phyloP scores from a whole-genome alignment of 805 yeast species.

The Candida sakaeoensis region DNA sequence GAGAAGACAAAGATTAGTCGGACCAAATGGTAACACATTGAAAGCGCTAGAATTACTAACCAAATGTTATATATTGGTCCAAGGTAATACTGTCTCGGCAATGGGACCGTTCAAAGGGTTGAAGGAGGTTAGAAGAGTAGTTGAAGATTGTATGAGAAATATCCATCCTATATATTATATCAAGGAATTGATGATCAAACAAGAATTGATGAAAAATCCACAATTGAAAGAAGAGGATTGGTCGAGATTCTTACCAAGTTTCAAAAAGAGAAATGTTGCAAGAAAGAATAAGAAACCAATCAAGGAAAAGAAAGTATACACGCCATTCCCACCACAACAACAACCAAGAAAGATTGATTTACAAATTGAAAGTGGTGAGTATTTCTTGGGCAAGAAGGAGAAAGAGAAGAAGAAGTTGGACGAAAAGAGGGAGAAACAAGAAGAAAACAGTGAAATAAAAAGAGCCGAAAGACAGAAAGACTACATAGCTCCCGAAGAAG shows the following conservation, averaged over 20 bases:
- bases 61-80: slow-evolving; percentile 93
- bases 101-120: slow-evolving; percentile 96
- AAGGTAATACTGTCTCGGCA: slow-evolving; percentile 93
- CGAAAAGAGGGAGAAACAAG: slow-evolving; percentile 77
- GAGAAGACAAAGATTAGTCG: slow-evolving; percentile 93
- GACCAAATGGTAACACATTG: slow-evolving; percentile 94
- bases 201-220: slow-evolving; percentile 91
- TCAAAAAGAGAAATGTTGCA: slow-evolving; percentile 93
- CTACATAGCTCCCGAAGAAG: slow-evolving; percentile 84
- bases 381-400: slow-evolving; percentile 84
- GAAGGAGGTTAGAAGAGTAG: slow-evolving; percentile 87
- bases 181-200: slow-evolving; percentile 95
- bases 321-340: slow-evolving; percentile 99
- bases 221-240: slow-evolving; percentile 95
- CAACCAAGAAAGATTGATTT: slow-evolving; percentile 95
- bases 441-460: slow-evolving; percentile 59
- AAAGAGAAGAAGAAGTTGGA: slow-evolving; percentile 67
- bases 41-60: slow-evolving; percentile 93
- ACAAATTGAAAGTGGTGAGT: slow-evolving; percentile 97
- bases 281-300: slow-evolving; percentile 55
- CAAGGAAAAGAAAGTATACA: slow-evolving; percentile 74
- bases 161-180: slow-evolving; percentile 97
- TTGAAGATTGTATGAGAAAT: slow-evolving; percentile 96
- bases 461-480: slow-evolving; percentile 72
- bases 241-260: slow-evolving; percentile 93